phyloP scores from a whole-genome alignment of 1,284 basidiomycete species.

The Cutaneotrichosporon cyanovorans region DNA sequence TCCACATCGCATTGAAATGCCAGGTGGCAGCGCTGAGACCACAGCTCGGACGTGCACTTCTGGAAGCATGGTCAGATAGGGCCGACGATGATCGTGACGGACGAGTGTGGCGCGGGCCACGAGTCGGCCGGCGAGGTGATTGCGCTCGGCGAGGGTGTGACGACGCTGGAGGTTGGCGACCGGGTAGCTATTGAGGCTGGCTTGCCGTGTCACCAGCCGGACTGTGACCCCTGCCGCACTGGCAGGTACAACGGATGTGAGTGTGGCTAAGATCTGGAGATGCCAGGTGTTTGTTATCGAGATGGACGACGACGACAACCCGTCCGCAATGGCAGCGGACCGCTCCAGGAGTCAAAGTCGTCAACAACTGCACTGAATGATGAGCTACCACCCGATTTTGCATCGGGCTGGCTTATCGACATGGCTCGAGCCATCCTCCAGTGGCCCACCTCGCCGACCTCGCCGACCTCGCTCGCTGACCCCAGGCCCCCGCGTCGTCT shows the following conservation, averaged over 20 bases:
- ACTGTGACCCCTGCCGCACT: slow-evolving; percentile 49
- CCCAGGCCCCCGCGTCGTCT: slow-evolving; percentile 46
- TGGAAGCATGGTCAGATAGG: slow-evolving; percentile 50
- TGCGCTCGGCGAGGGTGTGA: slow-evolving; percentile 46
- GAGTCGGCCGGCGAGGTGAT: slow-evolving; percentile 48
- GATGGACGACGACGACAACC: too few species aligned
- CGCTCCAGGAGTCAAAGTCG: too few species aligned
- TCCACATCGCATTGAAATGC: too few species aligned
- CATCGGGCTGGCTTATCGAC: too few species aligned
- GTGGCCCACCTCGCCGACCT: background rate
- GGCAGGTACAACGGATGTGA: slow-evolving; percentile 52
- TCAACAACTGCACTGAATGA: too few species aligned
- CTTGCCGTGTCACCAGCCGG: slow-evolving; percentile 49
- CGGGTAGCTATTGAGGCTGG: slow-evolving; percentile 51
- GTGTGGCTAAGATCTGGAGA: too few species aligned
- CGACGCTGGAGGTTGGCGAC: slow-evolving; percentile 43
- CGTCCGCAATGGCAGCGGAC: background rate
- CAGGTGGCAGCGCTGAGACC: background rate
- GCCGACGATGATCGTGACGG: slow-evolving; percentile 43
- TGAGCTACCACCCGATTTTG: too few species aligned
- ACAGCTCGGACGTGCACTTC: slow-evolving; percentile 50
- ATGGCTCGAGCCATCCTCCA: too few species aligned
- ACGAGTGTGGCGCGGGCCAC: slow-evolving; percentile 47
- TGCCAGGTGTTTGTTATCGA: too few species aligned
- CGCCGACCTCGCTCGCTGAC: background rate